phyloP scores from a whole-genome alignment of 169 alveolate genomes.

The Plasmodium adleri region DNA sequence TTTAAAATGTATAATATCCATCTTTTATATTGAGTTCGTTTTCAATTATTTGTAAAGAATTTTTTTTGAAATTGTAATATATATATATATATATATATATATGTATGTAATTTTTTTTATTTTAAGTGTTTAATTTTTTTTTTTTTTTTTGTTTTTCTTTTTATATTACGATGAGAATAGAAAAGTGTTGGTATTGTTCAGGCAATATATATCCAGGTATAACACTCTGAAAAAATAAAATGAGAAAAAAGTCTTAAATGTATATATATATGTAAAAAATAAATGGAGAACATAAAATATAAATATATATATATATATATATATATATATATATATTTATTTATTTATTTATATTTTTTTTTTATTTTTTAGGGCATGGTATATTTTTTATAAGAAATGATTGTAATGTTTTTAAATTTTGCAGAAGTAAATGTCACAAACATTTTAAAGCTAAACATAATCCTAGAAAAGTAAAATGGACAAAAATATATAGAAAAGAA shows the following conservation, averaged over 20 bases:
- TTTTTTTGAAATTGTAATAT: no score
- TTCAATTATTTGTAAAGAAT: no score
- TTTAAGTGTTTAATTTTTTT: not conserved
- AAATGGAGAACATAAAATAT: slow-evolving; percentile 1
- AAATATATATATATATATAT: not conserved
- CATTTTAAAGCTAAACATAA: slow-evolving; percentile 98
- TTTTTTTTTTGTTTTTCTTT: no score
- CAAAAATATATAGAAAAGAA: slow-evolving; percentile 97
- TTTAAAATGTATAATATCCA: no score
- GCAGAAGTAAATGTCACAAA: slow-evolving; percentile 98
- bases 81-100: no score
- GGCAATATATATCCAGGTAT: slow-evolving; percentile 96
- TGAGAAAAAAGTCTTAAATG: no score
- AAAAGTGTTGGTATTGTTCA: slow-evolving; percentile 97
- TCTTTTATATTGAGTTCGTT: no score
- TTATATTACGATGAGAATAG: slow-evolving; percentile 92
- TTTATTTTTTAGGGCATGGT: slow-evolving; percentile 94
- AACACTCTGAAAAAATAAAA: not conserved
- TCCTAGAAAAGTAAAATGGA: slow-evolving; percentile 99
- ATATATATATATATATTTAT: not conserved
- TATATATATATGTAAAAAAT: not conserved
- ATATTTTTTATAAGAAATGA: slow-evolving; percentile 98
- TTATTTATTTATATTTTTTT: slow-evolving; percentile 4
- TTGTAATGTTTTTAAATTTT: slow-evolving; percentile 97
- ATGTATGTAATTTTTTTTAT: not conserved